These are phyloP conservation scores for Rhododendron mucronatum DNA, from an alignment of 148 eudicot species.

Conservation along the genomic window DNA sequence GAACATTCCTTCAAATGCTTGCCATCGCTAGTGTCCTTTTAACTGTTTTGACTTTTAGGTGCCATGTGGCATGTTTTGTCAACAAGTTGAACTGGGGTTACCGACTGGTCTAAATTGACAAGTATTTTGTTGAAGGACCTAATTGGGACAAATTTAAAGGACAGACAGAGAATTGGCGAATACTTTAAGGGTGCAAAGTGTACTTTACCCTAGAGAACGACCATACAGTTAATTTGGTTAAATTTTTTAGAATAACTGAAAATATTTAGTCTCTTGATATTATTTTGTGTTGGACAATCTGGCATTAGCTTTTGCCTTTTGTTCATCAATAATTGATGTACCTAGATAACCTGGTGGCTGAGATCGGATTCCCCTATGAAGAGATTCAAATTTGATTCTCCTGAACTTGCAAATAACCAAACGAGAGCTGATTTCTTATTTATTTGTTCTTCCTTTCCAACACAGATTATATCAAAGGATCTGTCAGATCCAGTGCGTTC, in stretches of 20 bases:
- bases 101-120: not conserved
- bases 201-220: not conserved
- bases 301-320: not conserved
- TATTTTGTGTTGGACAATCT: not conserved
- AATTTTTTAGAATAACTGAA: not conserved
- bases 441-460: conserved; percentile 3
- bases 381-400: not conserved
- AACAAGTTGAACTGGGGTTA: not conserved
- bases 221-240: not conserved
- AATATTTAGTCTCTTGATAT: not conserved
- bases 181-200: not conserved
- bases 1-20: not conserved
- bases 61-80: not conserved
- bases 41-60: not conserved
- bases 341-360: not conserved
- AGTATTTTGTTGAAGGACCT: not conserved
- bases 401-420: not conserved
- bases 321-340: not conserved
- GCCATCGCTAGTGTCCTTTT: not conserved
- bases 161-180: not conserved
- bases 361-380: not conserved
- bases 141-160: not conserved
- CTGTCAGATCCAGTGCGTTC: conserved; percentile 94
- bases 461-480: conserved; percentile 93
- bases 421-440: not conserved